Base-by-base conservation (phyloP, 2,329 filamentous ascomycete species). In the Aspergillus intermedius region DNA sequence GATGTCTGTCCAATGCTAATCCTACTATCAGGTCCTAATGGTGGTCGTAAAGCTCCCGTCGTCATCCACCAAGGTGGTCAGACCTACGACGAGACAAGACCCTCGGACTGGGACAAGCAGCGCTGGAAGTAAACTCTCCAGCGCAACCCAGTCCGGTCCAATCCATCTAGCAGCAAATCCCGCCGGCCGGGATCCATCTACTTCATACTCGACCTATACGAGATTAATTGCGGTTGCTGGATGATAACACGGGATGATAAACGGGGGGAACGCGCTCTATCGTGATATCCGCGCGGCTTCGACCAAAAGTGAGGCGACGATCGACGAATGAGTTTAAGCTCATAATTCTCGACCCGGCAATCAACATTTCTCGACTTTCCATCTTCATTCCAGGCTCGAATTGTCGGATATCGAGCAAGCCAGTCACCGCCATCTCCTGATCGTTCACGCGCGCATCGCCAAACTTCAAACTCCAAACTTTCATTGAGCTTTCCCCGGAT, bases 21-120 rank as follows among this genome's bases (percentile, higher is more conserved):
- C 43, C 44, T 45, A 54, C 58, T 49, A 48, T 51, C 49, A 66
- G 61, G 59, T 51, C 53, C 63, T 52, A 64, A 64, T 61, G 54
- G 57, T 48, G 60, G 62, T 37, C 59, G 59, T 43, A 53, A 64
- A 56, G 61, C 63, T 37, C 60, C 62, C 37, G 65, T 67, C 15
- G 50, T 67, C 40, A 48, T 67, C 41, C 65, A 67, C 53, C 60
- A 63, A 53, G 64, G 64, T 45, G 65, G 65, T 42, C 65, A 62
- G 47, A 65, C 60, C 48, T 67, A 64, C 52, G 65, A 67, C 49
- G 63, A 67, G 49, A 67, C 65, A 19, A 56, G 65, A 50, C 64
- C 65, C 1, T 65, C 63, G 4, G 65, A 66, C 52, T 67, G 65
- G 65, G 65, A 67, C 53, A 66, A 66, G 54, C 65, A 67, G 54